Evolutionary conservation across 768 basidiomycete species (phyloP), one percentile per base, ranked within the genome.

Genomic region (Jaapia argillacea): DNA sequence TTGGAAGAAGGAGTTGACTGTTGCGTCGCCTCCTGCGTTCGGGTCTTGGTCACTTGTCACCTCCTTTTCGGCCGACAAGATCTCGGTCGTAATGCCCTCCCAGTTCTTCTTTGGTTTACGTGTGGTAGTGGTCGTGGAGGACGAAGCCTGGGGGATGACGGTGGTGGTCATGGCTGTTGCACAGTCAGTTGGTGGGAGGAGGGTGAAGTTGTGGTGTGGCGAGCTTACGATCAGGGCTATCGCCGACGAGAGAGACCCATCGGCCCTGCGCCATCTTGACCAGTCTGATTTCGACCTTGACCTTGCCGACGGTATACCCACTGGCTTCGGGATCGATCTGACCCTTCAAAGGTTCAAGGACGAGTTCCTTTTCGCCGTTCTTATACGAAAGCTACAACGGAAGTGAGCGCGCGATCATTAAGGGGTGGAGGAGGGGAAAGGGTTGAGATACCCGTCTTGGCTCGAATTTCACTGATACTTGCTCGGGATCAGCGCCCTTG

Each of bases 1-100:
- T 57, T 87, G 85, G 77, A 93, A 93, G 67, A 94, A 88, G 23
- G 70, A 55, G 62, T 97, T 94, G 45, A 96, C 73, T 4, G 86
- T 78, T 45, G 68, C 74, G 60, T 96, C 92, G 18, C 93, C 93
- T 20, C 87, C 87, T 14, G 82, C 80, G 60, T 96, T 97, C 24
- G 91, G 86, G 56, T 89, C 89, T 50, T 92, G 79, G 13, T 83
- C 72, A 3, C 71, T 62, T 3, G 74, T 65, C 55, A 72, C 80
- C 36, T 85, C 79, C 56, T 85, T 85, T 2, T 91, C 89, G 5
- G 65, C 58, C 14, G 64, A 62, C 27, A 85, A 75, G 47, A 88
- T 82, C 16, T 71, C 66, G 24, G 69, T 70, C 2, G 87, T 85
- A 50, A 93, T 74, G 5, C 72, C 75, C 44, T 94, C 92, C 94